phyloP scores from a whole-genome alignment of 2,329 filamentous ascomycete species.

The Sporothrix sp. region DNA sequence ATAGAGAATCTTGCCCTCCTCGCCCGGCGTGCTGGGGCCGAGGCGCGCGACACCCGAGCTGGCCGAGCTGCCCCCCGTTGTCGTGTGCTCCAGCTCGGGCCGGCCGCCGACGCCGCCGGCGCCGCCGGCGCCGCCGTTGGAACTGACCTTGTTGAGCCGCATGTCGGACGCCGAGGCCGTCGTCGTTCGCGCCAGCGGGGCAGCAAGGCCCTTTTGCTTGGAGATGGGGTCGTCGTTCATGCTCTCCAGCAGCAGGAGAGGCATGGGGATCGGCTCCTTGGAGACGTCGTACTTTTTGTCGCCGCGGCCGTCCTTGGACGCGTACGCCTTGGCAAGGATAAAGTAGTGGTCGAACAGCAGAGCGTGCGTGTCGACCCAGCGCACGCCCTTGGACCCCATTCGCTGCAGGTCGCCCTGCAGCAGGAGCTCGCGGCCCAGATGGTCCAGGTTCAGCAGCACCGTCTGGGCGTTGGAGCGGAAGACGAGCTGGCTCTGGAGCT shows the following conservation, averaged over 20 bases:
- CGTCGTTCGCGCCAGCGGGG: constrained; percentile 49
- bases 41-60: constrained; percentile 40
- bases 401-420: constrained; percentile 82
- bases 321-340: constrained; percentile 74
- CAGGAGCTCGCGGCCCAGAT: constrained; percentile 85
- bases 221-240: constrained; percentile 84
- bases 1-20: constrained; percentile 79
- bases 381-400: constrained; percentile 79
- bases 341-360: constrained; percentile 95
- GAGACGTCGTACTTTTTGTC: constrained; percentile 90
- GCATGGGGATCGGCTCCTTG: constrained; percentile 93
- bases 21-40: constrained; percentile 33
- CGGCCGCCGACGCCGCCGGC: constrained; percentile 35
- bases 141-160: constrained; percentile 46
- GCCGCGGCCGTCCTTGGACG: constrained; percentile 59
- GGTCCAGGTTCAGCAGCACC: constrained; percentile 83
- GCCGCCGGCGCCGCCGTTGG: constrained; percentile 32
- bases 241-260: constrained; percentile 83
- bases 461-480: constrained; percentile 80
- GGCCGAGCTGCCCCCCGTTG: constrained; percentile 58
- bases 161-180: constrained; percentile 46
- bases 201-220: constrained; percentile 66
- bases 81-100: constrained; percentile 55
- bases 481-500: constrained; percentile 73
- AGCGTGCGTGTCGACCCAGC: constrained; percentile 88